A percentile compares a stretch with the other conserved stretches of the same genome.
Evolutionary conservation across 139 green algal species (phyloP).

Genomic region (Micromonas pusilla): DNA sequence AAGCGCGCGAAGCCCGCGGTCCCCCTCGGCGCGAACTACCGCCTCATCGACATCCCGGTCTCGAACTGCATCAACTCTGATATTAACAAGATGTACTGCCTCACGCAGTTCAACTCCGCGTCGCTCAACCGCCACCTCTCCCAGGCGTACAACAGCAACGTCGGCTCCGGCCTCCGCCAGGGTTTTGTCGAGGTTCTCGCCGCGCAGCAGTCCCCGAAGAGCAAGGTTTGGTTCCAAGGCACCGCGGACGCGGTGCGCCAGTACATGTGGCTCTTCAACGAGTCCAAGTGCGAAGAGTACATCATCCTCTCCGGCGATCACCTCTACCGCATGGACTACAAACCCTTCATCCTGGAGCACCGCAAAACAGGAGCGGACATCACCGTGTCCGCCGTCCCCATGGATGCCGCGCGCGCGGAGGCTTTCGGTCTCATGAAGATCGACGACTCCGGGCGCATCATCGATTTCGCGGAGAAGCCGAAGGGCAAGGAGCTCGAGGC

Average conservation of each 20-base stretch:
- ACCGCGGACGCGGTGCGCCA: slow-evolving; percentile 97
- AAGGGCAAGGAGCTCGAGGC: slow-evolving; percentile 75
- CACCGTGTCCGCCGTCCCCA: slow-evolving; percentile 92
- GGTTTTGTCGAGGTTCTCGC: slow-evolving; percentile 99
- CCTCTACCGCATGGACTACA: slow-evolving; percentile 99
- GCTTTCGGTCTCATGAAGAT: slow-evolving; percentile 99
- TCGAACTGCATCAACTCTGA: slow-evolving; percentile 99
- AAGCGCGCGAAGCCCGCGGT: slow-evolving; percentile 99
- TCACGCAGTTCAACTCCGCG: slow-evolving; percentile 99
- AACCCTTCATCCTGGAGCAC: slow-evolving; percentile 88
- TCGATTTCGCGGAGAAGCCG: slow-evolving; percentile 98
- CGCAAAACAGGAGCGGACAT: slow-evolving; percentile 82
- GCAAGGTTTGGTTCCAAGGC: slow-evolving; percentile 93
- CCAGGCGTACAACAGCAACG: slow-evolving; percentile 90
- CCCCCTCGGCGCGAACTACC: slow-evolving; percentile 97
- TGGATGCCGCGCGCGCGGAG: slow-evolving; percentile 71
- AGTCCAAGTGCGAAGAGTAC: slow-evolving; percentile 91
- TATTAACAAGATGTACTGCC: slow-evolving; percentile 98
- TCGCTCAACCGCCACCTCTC: slow-evolving; percentile 97
- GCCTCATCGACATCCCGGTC: slow-evolving; percentile 99
- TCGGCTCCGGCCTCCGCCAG: slow-evolving; percentile 61
- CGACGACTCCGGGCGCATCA: slow-evolving; percentile 69
- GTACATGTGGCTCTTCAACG: slow-evolving; percentile 98
- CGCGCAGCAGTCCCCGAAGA: slow-evolving; percentile 79
- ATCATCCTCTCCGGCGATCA: slow-evolving; percentile 98